phyloP scores from a whole-genome alignment of 495 filamentous ascomycete genomes.

The Trichoderma gamsii region DNA sequence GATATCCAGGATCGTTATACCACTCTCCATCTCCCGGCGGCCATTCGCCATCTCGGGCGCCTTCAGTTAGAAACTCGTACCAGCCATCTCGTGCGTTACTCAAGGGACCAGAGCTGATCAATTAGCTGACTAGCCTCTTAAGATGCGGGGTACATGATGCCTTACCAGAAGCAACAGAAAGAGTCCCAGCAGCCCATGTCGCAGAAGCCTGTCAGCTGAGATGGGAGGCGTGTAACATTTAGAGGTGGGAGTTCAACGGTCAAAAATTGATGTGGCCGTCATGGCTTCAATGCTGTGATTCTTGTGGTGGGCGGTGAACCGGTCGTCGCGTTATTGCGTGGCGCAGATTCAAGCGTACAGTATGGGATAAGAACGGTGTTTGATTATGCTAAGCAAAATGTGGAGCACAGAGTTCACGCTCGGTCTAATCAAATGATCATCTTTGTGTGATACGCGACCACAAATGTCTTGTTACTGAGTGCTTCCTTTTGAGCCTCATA shows the following conservation, averaged over 20 bases:
- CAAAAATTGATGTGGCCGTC: too few relatives aligned
- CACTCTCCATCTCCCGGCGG: not conserved
- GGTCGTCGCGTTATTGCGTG: too few relatives aligned
- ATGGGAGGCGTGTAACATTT: not conserved
- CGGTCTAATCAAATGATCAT: too few relatives aligned
- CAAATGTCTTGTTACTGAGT: too few relatives aligned
- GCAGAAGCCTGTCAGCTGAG: not conserved
- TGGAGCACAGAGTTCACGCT: too few relatives aligned
- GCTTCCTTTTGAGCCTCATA: too few relatives aligned
- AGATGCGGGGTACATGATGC: not conserved
- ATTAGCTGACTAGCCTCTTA: not conserved
- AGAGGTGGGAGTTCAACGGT: not conserved
- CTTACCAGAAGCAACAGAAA: constrained; percentile 4
- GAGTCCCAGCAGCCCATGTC: constrained; percentile 5
- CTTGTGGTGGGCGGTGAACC: too few relatives aligned
- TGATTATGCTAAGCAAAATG: too few relatives aligned
- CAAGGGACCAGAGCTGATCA: not conserved
- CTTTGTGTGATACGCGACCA: too few relatives aligned
- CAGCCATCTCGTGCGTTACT: not conserved
- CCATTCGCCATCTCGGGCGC: not conserved
- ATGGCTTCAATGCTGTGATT: too few relatives aligned
- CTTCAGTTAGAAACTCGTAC: not conserved
- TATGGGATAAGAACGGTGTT: too few relatives aligned
- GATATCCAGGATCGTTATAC: not conserved
- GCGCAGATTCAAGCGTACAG: too few relatives aligned